phyloP scores from a whole-genome alignment of 768 basidiomycete genomes.

The Cyclocybe cylindracea region DNA sequence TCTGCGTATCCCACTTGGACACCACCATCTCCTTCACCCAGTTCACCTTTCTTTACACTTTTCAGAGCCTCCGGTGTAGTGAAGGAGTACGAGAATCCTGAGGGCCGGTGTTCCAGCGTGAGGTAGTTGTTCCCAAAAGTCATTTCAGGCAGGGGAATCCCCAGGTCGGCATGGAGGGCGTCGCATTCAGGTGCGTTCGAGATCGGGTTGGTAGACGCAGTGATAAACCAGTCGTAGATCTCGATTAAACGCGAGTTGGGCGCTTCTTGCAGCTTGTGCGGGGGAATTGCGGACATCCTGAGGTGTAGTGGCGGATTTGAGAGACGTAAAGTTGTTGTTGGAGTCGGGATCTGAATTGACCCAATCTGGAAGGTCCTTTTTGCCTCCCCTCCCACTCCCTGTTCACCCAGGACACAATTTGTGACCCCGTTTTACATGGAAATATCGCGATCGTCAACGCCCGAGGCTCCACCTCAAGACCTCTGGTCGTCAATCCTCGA shows the following conservation, averaged over 20 bases:
- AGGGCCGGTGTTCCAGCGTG: conserved; percentile 61
- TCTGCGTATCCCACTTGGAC: conserved; percentile 96
- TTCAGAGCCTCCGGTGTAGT: conserved; percentile 66
- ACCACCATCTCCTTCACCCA: conserved; percentile 81
- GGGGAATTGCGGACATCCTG: conserved; percentile 45
- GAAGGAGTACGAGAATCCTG: conserved; percentile 69
- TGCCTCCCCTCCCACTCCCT: no score
- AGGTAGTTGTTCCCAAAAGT: conserved; percentile 88
- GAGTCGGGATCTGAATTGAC: conserved; percentile 16
- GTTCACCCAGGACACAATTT: no score
- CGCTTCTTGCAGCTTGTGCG: conserved; percentile 68
- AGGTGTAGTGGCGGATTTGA: not conserved
- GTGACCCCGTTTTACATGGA: conserved; percentile 28
- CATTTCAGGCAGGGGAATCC: conserved; percentile 94
- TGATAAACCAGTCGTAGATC: conserved; percentile 68
- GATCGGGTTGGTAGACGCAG: conserved; percentile 74
- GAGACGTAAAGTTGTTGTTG: not conserved
- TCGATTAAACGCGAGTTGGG: conserved; percentile 71
- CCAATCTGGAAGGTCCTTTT: no score
- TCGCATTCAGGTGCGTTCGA: conserved; percentile 79
- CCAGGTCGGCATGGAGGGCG: conserved; percentile 58
- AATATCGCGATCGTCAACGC: conserved; percentile 62
- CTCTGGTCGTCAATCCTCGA: conserved; percentile 94
- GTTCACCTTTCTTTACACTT: conserved; percentile 74
- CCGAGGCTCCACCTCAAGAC: conserved; percentile 75